These are phyloP conservation scores for Dalechampia spathulata DNA, from an alignment of 441 rosid genomes.

Conservation along the genomic window DNA sequence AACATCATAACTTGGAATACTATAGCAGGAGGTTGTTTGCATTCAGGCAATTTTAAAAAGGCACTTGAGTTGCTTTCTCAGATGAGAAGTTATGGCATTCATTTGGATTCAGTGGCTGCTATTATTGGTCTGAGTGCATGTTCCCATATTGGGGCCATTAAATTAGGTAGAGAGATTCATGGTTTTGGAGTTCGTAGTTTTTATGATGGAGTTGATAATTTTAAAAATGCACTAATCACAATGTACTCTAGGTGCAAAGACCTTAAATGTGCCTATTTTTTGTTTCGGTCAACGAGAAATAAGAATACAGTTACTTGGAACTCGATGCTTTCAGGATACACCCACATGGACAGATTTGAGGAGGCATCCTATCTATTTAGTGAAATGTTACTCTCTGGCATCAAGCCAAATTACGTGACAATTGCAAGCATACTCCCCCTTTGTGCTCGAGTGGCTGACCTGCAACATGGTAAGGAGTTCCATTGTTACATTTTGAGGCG, in stretches of 20 bases:
- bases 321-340: constrained; percentile 59
- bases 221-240: constrained; percentile 57
- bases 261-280: constrained; percentile 32
- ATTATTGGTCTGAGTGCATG: constrained; percentile 70
- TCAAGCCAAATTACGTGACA: constrained; percentile 59
- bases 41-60: constrained; percentile 37
- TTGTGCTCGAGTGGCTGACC: constrained; percentile 65
- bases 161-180: constrained; percentile 58
- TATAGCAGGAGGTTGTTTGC: constrained; percentile 47
- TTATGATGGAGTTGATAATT: constrained; percentile 34
- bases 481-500: constrained; percentile 64
- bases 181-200: constrained; percentile 40
- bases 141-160: constrained; percentile 42
- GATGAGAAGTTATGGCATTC: constrained; percentile 30
- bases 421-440: constrained; percentile 73
- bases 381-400: constrained; percentile 50
- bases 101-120: constrained; percentile 55
- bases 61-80: constrained; percentile 48
- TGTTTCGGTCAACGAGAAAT: constrained; percentile 35
- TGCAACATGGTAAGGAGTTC: constrained; percentile 73
- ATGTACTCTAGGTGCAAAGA: constrained; percentile 66
- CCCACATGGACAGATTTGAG: constrained; percentile 44
- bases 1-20: constrained; percentile 64
- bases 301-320: constrained; percentile 62
- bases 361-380: constrained; percentile 56